These are phyloP conservation scores for Phalaenopsis aphrodite DNA, from an alignment of 106 monocot species.

Conservation along the genomic window DNA sequence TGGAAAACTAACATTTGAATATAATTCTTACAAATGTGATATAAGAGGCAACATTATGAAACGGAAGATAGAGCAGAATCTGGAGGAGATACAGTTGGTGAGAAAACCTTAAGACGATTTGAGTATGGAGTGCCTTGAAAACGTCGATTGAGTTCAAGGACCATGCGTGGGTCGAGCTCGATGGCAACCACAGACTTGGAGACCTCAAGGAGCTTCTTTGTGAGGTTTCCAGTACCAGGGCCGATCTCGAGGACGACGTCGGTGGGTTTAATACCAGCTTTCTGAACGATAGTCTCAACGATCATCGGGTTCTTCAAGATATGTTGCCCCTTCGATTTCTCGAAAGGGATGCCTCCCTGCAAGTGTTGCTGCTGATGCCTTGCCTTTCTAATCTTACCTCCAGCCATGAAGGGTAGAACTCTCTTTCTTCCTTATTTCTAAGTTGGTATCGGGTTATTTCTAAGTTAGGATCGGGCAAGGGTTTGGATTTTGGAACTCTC, in stretches of 20 bases:
- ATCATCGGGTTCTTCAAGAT: slow-evolving; percentile 88
- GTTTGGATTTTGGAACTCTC: too few species aligned
- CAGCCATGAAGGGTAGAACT: slow-evolving; percentile 40
- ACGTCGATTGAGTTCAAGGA: slow-evolving; percentile 76
- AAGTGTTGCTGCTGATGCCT: slow-evolving; percentile 29
- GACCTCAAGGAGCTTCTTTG: slow-evolving; percentile 80
- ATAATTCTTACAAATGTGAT: background rate
- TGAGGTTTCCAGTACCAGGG: slow-evolving; percentile 90
- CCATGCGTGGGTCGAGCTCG: slow-evolving; percentile 90
- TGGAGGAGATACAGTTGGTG: background rate
- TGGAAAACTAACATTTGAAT: background rate
- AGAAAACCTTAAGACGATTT: slow-evolving; percentile 51
- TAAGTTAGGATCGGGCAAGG: background rate
- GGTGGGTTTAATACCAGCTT: slow-evolving; percentile 85
- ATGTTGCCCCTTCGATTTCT: slow-evolving; percentile 96
- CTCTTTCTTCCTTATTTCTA: background rate
- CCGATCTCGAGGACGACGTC: slow-evolving; percentile 97
- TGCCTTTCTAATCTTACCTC: slow-evolving; percentile 72
- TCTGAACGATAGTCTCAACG: slow-evolving; percentile 79
- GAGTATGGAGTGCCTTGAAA: slow-evolving; percentile 76
- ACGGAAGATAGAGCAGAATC: background rate
- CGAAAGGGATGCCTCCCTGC: slow-evolving; percentile 77
- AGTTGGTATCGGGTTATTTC: background rate
- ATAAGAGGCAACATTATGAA: background rate
- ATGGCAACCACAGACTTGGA: slow-evolving; percentile 86